Base-by-base conservation (phyloP, 75 land plant genomes). In the Chamaecyparis obtusa region DNA sequence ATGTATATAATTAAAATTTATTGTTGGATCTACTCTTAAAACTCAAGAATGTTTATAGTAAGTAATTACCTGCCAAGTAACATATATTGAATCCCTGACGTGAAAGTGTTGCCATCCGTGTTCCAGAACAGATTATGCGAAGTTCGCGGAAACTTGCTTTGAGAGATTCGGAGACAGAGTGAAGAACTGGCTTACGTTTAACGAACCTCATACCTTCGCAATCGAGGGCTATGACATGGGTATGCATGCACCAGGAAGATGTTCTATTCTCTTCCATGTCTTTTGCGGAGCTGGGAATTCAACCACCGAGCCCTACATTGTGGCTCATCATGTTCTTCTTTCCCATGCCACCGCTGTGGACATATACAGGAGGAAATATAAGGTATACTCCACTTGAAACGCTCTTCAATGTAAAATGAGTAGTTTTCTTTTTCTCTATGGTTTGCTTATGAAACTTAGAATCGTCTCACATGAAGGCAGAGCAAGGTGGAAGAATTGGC, bases 181-280 rank as follows among this genome's bases (percentile, higher is more conserved):
- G 72, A 96, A 97, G 89, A 87, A 96, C 67, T 97, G 99, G 99
- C 88, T 96, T 9, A 97, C 96, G 9, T 95, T 97, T 82, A 97
- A 97, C 75, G 99, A 97, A 79, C 97, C 97, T 0, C 96, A 96
- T 79, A 93, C 94, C 9, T 89, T 97, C 46, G 78, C 96, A 21
- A 83, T 89, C 13, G 92, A 93, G 90, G 99, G 97, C 41, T 97
- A 94, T 87, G 93, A 93, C 84, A 84, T 88, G 0, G 99, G 99
- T 0, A 86, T 91, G 2, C 90, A 89, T 33, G 97, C 99, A 8
- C 99, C 99, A 0, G 95, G 97, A 9, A 88, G 97, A 49, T 97
- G 99, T 90, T 95, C 99, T 24, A 86, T 90, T 6, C 87, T 93
- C 24, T 85, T 87, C 30, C 88, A 74, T 24, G 55, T 88, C 21